Conservation (phyloP, 2,329 filamentous ascomycete genomes). For the Trematosphaeria pertusa region DNA sequence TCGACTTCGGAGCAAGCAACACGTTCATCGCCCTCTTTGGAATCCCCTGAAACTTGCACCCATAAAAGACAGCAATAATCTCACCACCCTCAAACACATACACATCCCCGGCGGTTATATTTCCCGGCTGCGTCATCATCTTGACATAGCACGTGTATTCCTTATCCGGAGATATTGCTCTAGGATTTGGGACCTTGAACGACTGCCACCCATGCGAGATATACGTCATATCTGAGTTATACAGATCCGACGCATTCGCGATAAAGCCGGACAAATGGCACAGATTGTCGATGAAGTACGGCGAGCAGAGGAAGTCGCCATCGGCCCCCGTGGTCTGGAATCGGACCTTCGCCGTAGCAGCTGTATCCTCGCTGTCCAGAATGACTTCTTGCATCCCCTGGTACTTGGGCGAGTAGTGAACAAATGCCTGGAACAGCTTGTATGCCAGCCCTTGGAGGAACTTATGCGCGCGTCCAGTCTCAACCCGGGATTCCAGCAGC, state of each 20-base stretch:
- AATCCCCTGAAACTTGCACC: slow-evolving; percentile 32
- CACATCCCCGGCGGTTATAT: slow-evolving; percentile 29
- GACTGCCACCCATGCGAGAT: neutral
- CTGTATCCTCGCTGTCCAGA: slow-evolving; percentile 30
- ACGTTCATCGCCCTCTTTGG: neutral
- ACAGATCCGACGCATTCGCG: neutral
- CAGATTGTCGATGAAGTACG: neutral
- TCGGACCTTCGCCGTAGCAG: slow-evolving; percentile 32
- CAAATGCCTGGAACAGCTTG: slow-evolving; percentile 26
- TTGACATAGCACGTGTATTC: slow-evolving; percentile 3
- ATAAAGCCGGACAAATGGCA: neutral
- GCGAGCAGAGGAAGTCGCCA: neutral
- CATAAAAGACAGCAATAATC: slow-evolving; percentile 29
- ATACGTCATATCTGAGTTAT: neutral
- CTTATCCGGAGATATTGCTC: neutral
- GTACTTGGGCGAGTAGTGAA: slow-evolving; percentile 33
- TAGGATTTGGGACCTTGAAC: neutral
- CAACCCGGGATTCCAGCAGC: neutral
- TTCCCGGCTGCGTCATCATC: slow-evolving; percentile 25
- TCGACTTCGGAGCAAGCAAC: too few species aligned
- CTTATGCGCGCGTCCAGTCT: neutral
- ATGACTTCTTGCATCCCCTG: slow-evolving; percentile 34
- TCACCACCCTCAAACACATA: slow-evolving; percentile 30
- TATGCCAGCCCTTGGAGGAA: neutral
- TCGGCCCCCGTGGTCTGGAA: neutral